These are phyloP conservation scores for Beauveria varroae DNA, from an alignment of 2,329 filamentous ascomycete species.

Conservation along the genomic window DNA sequence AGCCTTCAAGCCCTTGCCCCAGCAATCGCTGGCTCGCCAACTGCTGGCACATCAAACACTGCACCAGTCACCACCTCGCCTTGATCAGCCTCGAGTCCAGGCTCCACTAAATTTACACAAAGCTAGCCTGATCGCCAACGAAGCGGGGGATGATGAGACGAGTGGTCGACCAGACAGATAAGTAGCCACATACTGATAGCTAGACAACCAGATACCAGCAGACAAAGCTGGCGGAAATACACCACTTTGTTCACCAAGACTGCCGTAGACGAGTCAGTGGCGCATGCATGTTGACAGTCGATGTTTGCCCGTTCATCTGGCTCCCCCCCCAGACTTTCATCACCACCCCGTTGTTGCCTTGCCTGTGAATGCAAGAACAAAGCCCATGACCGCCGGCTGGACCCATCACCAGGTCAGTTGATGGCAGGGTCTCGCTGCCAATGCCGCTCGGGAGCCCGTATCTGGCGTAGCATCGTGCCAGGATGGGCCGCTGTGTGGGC, in stretches of 20 bases:
- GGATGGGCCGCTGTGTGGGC: background rate
- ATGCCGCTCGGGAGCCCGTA: background rate
- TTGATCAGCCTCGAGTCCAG: background rate
- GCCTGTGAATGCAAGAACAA: background rate
- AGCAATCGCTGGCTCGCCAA: too few species aligned
- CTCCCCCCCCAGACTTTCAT: too few species aligned
- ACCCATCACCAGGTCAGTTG: constrained; percentile 1
- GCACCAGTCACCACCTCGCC: too few species aligned
- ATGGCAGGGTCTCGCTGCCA: background rate
- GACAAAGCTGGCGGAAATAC: too few species aligned
- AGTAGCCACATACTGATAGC: too few species aligned
- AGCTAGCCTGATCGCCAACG: background rate
- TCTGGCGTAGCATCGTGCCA: constrained; percentile 8
- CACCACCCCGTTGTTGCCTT: too few species aligned
- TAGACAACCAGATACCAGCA: too few species aligned
- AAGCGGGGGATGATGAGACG: background rate
- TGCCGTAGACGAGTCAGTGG: background rate
- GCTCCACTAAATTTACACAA: background rate
- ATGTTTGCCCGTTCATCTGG: too few species aligned
- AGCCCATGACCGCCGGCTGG: background rate
- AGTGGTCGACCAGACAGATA: background rate
- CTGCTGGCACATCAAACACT: too few species aligned
- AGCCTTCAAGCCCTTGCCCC: too few species aligned
- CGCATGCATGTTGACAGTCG: too few species aligned
- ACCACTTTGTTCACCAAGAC: too few species aligned